phyloP scores from a whole-genome alignment of 331 rosid genomes.

The Erythrophleum ivorense region DNA sequence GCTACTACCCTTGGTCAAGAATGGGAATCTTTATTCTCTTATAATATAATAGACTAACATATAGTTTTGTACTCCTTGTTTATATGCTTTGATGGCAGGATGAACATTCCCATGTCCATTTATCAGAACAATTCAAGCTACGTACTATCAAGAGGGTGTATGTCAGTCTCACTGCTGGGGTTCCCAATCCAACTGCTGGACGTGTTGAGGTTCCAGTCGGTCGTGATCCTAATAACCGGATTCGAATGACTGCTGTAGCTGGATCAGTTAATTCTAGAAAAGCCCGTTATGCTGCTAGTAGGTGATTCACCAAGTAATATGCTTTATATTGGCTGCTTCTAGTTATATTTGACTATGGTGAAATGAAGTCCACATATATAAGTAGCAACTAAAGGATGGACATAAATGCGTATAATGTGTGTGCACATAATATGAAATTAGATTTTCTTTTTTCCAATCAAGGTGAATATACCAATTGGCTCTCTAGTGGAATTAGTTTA shows the following conservation, averaged over 20 bases:
- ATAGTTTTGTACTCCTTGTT: neutral
- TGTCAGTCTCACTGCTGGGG: conserved; percentile 71
- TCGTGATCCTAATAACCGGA: conserved; percentile 78
- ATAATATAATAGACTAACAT: conserved; percentile 14
- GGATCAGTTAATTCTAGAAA: conserved; percentile 55
- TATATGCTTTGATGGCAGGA: conserved; percentile 56
- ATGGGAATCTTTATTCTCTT: conserved; percentile 5
- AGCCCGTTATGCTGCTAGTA: conserved; percentile 87
- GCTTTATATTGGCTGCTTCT: conserved; percentile 29
- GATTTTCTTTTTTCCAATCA: conserved; percentile 18
- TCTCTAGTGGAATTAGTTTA: conserved; percentile 14
- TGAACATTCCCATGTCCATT: conserved; percentile 78
- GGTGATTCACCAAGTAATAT: conserved; percentile 56
- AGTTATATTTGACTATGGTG: conserved; percentile 20
- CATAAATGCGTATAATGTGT: neutral
- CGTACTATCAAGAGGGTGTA: conserved; percentile 78
- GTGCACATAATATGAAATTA: conserved; percentile 3
- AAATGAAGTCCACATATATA: conserved; percentile 7
- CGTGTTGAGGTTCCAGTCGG: conserved; percentile 83
- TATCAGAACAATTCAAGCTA: conserved; percentile 79
- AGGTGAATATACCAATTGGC: conserved; percentile 14
- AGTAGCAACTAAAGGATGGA: conserved; percentile 7
- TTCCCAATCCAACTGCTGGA: conserved; percentile 64
- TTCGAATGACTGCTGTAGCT: conserved; percentile 74
- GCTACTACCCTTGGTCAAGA: conserved; percentile 12